phyloP scores from a whole-genome alignment of 306 rosid genomes.

The Prunus dulcis region DNA sequence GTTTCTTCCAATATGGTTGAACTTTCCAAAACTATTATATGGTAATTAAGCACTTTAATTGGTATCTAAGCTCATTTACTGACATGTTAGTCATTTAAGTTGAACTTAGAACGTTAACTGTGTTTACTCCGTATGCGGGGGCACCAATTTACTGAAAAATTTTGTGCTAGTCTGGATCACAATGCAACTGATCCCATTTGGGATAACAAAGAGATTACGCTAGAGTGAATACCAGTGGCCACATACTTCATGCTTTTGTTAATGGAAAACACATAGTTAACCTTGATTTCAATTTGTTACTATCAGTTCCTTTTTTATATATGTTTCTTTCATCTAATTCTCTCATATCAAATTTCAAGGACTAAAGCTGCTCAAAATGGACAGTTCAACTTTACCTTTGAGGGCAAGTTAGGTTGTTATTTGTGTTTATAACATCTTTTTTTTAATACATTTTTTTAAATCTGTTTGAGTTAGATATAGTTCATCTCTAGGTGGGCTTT shows the following conservation, averaged over 20 bases:
- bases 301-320: neutral
- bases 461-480: too few species aligned
- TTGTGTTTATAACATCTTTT: too few species aligned
- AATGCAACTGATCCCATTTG: neutral
- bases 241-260: constrained; percentile 13
- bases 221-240: neutral
- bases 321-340: neutral
- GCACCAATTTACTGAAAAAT: constrained; percentile 23
- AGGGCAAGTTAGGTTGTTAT: neutral
- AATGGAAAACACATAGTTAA: neutral
- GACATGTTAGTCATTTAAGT: too few species aligned
- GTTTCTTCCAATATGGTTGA: constrained; percentile 35
- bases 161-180: neutral
- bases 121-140: neutral
- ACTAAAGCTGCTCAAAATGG: neutral
- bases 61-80: neutral
- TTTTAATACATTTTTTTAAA: too few species aligned
- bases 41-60: neutral
- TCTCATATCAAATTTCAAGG: neutral
- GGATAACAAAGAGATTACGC: neutral
- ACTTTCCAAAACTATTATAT: constrained; percentile 38
- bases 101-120: neutral
- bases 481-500: too few species aligned
- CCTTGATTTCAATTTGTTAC: neutral
- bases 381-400: neutral